Base-by-base conservation (phyloP, 2,329 filamentous ascomycete species). In the Fusarium torreyae region DNA sequence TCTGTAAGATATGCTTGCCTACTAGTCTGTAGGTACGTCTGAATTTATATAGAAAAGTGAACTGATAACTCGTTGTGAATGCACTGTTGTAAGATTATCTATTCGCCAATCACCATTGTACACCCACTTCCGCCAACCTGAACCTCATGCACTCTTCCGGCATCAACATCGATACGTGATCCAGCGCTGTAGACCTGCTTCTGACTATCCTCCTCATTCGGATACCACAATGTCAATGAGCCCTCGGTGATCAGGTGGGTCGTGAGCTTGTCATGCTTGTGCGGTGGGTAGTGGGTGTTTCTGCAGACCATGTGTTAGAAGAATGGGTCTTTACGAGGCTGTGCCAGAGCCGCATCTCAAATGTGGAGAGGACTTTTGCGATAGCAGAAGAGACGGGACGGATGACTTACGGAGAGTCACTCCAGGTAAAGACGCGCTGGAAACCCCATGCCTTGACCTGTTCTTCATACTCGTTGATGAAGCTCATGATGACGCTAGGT, bases 391-490 rank as follows among this genome's bases (percentile, higher is more conserved):
- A 24, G 36, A 46, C 24, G 15, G 20, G 17, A 14, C 17, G 11
- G 13, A 10, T 33, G 28, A 85, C 88, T 76, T 85, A 92, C 90
- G 89, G 88, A 22, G 83, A 81, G 78, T 93, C 91, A 9, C 86
- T 89, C 91, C 91, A 93, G 4, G 90, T 92, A 68, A 92, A 92
- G 74, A 92, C 90, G 50, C 89, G 83, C 4, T 77, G 70, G 75
- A 93, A 94, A 2, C 91, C 91, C 91, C 91, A 93, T 2, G 86
- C 87, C 36, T 84, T 84, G 26, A 93, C 91, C 74, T 91, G 81
- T 50, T 81, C 79, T 76, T 93, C 90, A 38, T 75, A 71, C 38
- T 74, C 63, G 24, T 64, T 73, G 26, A 60, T 66, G 40, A 70
- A 69, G 57, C 66, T 70, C 78, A 79, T 79, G 46, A 60, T 68